Evolutionary conservation across 176 grass and related monocot genomes (phyloP), one percentile per base, ranked within the genome.

Genomic region (Carex kokanica): DNA sequence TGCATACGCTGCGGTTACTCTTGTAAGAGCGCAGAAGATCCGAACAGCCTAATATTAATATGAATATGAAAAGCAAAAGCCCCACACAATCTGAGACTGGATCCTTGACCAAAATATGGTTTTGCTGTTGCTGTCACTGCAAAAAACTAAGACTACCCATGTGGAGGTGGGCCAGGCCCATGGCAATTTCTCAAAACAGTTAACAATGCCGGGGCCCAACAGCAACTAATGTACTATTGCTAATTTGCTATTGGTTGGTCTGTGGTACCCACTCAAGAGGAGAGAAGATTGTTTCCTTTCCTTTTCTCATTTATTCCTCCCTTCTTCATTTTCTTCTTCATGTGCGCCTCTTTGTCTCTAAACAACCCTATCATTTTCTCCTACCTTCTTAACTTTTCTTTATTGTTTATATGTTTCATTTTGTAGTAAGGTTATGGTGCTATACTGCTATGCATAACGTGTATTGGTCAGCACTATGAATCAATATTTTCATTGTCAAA

Each of bases 161-260:
- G 80, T 82, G 80, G 1, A 66, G 21, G 59, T 82, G 80, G 80
- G 60, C 38, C 80, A 29, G 60, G 80, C 60, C 79, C 40, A 66
- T 64, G 57, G 79, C 79, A 82, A 64, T 66, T 82, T 82, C 40
- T 53, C 2, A 21, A 51, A 82, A 65, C 79, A 82, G 79, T 82
- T 53, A 23, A 15, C 23, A 10, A 17, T 82, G 9, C 7, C 13
- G 38, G 66, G 79, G 60, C 79, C 79, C 79, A 82, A 63, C 40
- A 82, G 40, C 60, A n/a, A n/a, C n/a, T n/a, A 47, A 16, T 45
- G 10, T 59, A 81, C 79, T 81, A 29, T 14, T 64, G 61, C 24
- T 27, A n/a, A n/a, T n/a, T n/a, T n/a, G n/a, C n/a, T n/a, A 61
- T 63, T 63, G 20, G 15, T 64, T 81, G 78, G 56, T 81, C 21